Base-by-base conservation (phyloP, 352 stramenopile species). In the Globisporangium abappressorium region DNA sequence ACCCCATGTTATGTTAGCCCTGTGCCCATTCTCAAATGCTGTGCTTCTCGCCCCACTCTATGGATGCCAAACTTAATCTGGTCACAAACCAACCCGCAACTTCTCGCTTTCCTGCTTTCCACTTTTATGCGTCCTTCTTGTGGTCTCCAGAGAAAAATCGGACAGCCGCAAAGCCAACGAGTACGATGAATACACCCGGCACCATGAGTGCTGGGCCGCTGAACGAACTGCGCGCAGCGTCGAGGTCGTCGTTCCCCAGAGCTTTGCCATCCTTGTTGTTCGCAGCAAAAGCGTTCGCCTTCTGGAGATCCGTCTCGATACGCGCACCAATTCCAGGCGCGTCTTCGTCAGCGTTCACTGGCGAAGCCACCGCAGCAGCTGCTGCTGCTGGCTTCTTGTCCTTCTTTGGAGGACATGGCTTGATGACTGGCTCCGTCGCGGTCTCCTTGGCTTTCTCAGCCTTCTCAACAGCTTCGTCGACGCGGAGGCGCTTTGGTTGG, bases 351-450 rank as follows among this genome's bases (percentile, higher is more conserved):
- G 36, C 43, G n/a, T 33, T 34, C 1, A 41, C 43, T n/a, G 63
- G 26, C 0, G 34, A 46, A 24, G 56, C 33, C 20, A 24, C 33
- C 8, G 14, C 56, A 4, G 26, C 53, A 0, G 14, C 26, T 8
- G 14, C 38, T 59, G 0, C 62, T 65, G 57, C 68, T 62, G 66
- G n/a, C 33, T 78, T 79, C 20, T 59, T 69, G 20, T 87, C 78
- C 57, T 89, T 88, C 79, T 91, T 91, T 5, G 82, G 79, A 49
- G 80, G 77, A 60, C 85, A 93, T 1, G 85, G 85, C 57, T 91
- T 91, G 58, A 93, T 81, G 11, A 78, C 72, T 6, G 74, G 69
- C 11, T 80, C 74, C 11, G 81, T 72, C 24, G 57, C 72, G 2
- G 68, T 68, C 28, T 77, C 61, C 61, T 86, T 81, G 12, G 72